Evolutionary conservation across 306 rosid species (phyloP).

Genomic region (Benincasa hispida): DNA sequence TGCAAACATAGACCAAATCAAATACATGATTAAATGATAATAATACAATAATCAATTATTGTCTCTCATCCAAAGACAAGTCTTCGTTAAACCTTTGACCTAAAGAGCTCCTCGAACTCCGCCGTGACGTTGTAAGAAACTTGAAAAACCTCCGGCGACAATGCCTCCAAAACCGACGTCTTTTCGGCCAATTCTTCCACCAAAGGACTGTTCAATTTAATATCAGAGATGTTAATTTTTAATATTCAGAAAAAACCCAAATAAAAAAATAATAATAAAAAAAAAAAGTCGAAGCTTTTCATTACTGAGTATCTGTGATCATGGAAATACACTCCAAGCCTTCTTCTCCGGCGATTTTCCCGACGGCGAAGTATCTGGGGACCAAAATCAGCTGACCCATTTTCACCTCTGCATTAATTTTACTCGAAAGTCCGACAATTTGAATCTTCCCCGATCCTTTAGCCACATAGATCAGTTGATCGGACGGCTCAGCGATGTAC

Average conservation of each 20-base stretch:
- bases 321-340: constrained; percentile 40
- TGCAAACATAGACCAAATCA: too few species aligned
- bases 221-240: background rate
- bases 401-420: constrained; percentile 24
- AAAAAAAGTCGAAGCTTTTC: background rate
- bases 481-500: constrained; percentile 13
- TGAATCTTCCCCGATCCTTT: constrained; percentile 36
- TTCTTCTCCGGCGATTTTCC: constrained; percentile 32
- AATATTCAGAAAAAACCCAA: background rate
- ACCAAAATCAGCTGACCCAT: constrained; percentile 43
- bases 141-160: constrained; percentile 28
- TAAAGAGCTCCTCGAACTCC: constrained; percentile 28
- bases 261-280: background rate
- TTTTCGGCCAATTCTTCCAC: constrained; percentile 35
- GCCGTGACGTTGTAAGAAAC: constrained; percentile 31
- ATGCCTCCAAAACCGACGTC: constrained; percentile 23
- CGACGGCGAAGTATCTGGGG: constrained; percentile 34
- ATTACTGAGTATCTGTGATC: constrained; percentile 23
- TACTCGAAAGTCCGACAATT: constrained; percentile 30
- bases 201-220: constrained; percentile 25
- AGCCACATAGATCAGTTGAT: constrained; percentile 36
- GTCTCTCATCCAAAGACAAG: too few species aligned
- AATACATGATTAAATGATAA: too few species aligned
- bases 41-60: too few species aligned
- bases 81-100: constrained; percentile 10